Evolutionary conservation across 1,284 basidiomycete species (phyloP).

Genomic region (Malassezia caprae): DNA sequence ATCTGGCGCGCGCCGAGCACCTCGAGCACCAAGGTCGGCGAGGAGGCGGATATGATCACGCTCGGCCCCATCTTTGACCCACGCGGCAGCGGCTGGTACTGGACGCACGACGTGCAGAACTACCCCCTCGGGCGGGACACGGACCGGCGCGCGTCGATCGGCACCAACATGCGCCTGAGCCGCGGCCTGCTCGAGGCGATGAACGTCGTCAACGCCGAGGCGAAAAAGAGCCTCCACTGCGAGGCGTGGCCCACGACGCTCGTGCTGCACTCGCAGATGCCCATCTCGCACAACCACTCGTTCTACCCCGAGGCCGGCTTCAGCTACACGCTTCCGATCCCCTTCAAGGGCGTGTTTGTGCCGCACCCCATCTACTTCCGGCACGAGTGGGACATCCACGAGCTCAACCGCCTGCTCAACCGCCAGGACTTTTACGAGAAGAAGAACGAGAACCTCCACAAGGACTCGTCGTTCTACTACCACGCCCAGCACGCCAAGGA

Average conservation of each 20-base stretch:
- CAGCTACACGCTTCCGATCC: slow-evolving; percentile 44
- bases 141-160: slow-evolving; percentile 44
- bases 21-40: slow-evolving; percentile 28
- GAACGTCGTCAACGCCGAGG: slow-evolving; percentile 48
- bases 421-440: slow-evolving; percentile 46
- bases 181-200: slow-evolving; percentile 45
- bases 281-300: slow-evolving; percentile 39
- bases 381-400: slow-evolving; percentile 43
- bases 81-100: slow-evolving; percentile 47
- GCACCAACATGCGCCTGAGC: slow-evolving; percentile 48
- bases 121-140: slow-evolving; percentile 41
- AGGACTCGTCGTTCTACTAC: slow-evolving; percentile 46
- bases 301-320: slow-evolving; percentile 46
- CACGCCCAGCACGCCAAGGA: slow-evolving; percentile 43
- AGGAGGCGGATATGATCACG: slow-evolving; percentile 47
- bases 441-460: slow-evolving; percentile 46
- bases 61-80: slow-evolving; percentile 47
- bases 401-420: slow-evolving; percentile 43
- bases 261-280: slow-evolving; percentile 46
- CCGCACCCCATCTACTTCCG: slow-evolving; percentile 48
- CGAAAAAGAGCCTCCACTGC: slow-evolving; percentile 47
- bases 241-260: slow-evolving; percentile 48
- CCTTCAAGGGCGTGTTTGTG: slow-evolving; percentile 47
- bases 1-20: slow-evolving; percentile 38
- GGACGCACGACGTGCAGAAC: slow-evolving; percentile 48